Percentiles rank a stretch among this genome's conserved stretches.
These are phyloP conservation scores for Nakaseomyces glabratus DNA, from an alignment of 1,139 yeast species.

Conservation along the genomic window DNA sequence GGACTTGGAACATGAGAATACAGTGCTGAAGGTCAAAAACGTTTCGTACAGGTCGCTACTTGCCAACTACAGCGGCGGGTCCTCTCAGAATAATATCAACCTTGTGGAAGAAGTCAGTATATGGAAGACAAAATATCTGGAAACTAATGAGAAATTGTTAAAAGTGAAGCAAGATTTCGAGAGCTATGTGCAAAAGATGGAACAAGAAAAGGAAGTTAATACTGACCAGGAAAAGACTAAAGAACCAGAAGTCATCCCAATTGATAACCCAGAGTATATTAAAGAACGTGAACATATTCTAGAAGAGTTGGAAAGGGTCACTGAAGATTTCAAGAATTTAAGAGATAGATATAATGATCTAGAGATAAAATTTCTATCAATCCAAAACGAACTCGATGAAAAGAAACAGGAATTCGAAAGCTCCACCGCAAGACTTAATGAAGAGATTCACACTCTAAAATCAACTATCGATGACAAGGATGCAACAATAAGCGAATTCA, in stretches of 20 bases:
- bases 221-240: neutral
- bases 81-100: constrained; percentile 3
- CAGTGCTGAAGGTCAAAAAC: constrained; percentile 4
- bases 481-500: constrained; percentile 3
- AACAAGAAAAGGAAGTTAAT: constrained; percentile 1
- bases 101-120: constrained; percentile 1
- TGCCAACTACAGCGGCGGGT: neutral
- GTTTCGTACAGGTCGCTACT: constrained; percentile 2
- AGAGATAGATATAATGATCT: constrained; percentile 16
- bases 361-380: constrained; percentile 15
- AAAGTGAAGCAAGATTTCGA: constrained; percentile 5
- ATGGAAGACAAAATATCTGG: constrained; percentile 4
- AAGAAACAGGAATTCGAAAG: constrained; percentile 18
- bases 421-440: constrained; percentile 8
- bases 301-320: constrained; percentile 2
- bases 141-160: constrained; percentile 4
- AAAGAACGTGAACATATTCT: constrained; percentile 4
- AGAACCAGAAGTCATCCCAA: neutral
- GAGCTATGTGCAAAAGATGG: neutral
- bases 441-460: constrained; percentile 9
- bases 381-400: constrained; percentile 10
- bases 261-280: constrained; percentile 6
- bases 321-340: constrained; percentile 14
- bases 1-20: constrained; percentile 4
- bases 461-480: constrained; percentile 12